Evolutionary conservation across 2,329 filamentous ascomycete species (phyloP).

Genomic region (Colletotrichum tofieldiae): DNA sequence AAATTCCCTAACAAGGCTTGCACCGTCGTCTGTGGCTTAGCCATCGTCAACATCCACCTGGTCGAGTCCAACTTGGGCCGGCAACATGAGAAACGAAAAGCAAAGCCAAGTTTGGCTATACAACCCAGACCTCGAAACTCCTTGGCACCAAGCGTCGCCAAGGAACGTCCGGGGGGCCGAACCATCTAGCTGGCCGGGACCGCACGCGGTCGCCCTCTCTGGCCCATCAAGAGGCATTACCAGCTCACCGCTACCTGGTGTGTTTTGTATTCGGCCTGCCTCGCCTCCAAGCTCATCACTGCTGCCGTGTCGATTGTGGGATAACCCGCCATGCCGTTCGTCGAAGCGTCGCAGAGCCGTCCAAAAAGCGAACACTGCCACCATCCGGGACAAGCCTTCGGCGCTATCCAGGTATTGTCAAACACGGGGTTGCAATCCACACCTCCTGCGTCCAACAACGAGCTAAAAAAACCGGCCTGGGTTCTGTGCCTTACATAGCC

Average conservation of each 20-base stretch:
- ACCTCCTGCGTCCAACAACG: background rate
- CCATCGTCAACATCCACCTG: constrained; percentile 3
- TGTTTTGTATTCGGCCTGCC: constrained; percentile 11
- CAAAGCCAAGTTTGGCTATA: constrained; percentile 25
- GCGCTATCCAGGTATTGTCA: constrained; percentile 5
- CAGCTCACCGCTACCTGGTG: constrained; percentile 17
- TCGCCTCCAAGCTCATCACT: background rate
- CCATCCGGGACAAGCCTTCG: background rate
- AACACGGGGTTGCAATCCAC: constrained; percentile 14
- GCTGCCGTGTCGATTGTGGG: background rate
- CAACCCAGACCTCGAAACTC: constrained; percentile 12
- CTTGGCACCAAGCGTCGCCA: constrained; percentile 28
- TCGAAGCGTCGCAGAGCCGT: background rate
- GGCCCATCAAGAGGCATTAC: constrained; percentile 3
- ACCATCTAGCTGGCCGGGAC: constrained; percentile 4
- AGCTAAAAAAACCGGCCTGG: background rate
- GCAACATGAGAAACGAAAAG: constrained; percentile 14
- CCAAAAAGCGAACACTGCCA: background rate
- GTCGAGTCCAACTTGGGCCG: background rate
- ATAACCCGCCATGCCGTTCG: constrained; percentile 3
- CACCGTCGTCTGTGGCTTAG: constrained; percentile 15
- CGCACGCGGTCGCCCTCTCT: constrained; percentile 11
- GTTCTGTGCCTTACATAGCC: constrained; percentile 36
- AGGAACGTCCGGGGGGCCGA: constrained; percentile 19
- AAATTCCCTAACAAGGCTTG: constrained; percentile 20